Evolutionary conservation across 495 filamentous ascomycete species (phyloP).

Genomic region (Durotheca rogersii): DNA sequence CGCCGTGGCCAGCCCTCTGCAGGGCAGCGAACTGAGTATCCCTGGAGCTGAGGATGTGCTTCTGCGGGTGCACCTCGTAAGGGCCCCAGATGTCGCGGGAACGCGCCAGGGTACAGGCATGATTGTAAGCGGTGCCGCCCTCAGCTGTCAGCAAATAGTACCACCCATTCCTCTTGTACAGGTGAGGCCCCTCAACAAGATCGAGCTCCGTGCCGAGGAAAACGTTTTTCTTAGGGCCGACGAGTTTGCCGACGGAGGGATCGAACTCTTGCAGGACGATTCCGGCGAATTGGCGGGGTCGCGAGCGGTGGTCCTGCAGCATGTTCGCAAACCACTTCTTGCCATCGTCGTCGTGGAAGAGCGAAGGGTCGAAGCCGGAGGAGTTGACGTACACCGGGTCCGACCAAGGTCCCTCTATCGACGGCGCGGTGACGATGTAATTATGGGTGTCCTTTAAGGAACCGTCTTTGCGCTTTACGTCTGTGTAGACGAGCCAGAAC

Average conservation of each 20-base stretch:
- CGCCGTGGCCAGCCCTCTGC: constrained; percentile 59
- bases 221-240: constrained; percentile 52
- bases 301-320: constrained; percentile 52
- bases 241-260: constrained; percentile 41
- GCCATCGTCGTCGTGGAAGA: constrained; percentile 61
- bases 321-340: constrained; percentile 59
- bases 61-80: constrained; percentile 55
- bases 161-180: constrained; percentile 57
- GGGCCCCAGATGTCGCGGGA: constrained; percentile 58
- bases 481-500: constrained; percentile 59
- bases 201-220: constrained; percentile 56
- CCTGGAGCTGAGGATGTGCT: constrained; percentile 49
- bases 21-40: constrained; percentile 47
- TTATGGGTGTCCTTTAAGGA: constrained; percentile 58
- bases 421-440: constrained; percentile 50
- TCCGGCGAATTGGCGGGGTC: constrained; percentile 47
- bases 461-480: constrained; percentile 59
- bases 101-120: constrained; percentile 55
- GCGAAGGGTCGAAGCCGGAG: constrained; percentile 57
- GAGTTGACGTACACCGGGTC: constrained; percentile 56
- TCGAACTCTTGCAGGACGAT: constrained; percentile 55
- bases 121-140: constrained; percentile 61
- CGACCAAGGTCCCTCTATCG: constrained; percentile 56
- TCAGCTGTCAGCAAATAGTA: constrained; percentile 63
- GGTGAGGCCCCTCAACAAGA: constrained; percentile 62